Base-by-base conservation (phyloP, 2,329 filamentous ascomycete species). In the Colletotrichum simmondsii region DNA sequence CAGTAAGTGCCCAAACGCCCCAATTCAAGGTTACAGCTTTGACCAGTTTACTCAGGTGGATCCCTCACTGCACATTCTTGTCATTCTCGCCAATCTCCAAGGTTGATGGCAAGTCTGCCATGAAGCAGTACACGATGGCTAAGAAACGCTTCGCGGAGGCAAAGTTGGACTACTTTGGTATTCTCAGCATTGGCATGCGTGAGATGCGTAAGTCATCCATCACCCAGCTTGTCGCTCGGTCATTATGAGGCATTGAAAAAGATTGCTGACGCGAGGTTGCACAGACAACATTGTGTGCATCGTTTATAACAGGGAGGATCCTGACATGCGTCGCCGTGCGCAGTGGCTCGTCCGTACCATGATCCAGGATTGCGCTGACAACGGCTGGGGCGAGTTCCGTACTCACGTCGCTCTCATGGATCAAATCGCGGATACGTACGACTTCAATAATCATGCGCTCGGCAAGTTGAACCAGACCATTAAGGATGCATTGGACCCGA, bases 241-340 rank as follows among this genome's bases (percentile, higher is more conserved):
- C 52, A 35, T 5, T 2, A 4, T 3, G 7, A 11, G 14, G 19
- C n/a, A 37, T 56, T 22, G 12, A 22, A 4, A 7, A 49, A 7
- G 22, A 35, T 22, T 12, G 22, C 56, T 58, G 2, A 68, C 68
- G 32, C 22, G 30, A 53, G 37, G n/a, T 30, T 35, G 35, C 49
- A 56, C 61, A 75, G 73, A 89, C 77, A 85, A 89, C 76, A 89
- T 90, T 70, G 84, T 88, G 3, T 87, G 86, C 70, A 86, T 90
- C 54, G 83, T 89, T 16, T 90, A 87, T 76, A 83, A 90, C 72
- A 81, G 84, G 5, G 81, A 82, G 49, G 81, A 86, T 42, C 75
- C 80, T 0, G 81, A 84, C 1, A 67, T 68, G 26, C 83, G 85
- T 74, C 74, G 80, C 24, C 79, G 81, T 2, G 79, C 79, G 37